Conservation (phyloP, 1,139 yeast species). For the Candida gigantensis region DNA sequence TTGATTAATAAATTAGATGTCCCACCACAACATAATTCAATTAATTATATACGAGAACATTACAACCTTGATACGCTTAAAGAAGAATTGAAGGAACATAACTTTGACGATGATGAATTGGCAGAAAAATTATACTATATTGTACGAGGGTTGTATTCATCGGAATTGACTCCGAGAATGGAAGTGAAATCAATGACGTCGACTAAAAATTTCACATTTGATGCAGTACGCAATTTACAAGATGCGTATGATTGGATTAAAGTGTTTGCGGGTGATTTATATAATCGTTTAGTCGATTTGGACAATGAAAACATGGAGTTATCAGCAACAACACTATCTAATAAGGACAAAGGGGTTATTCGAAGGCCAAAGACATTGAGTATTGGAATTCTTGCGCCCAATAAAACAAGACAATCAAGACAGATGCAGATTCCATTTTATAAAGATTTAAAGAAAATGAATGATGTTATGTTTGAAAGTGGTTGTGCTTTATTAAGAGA, state of each 20-base stretch:
- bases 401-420: constrained; percentile 36
- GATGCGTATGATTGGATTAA: constrained; percentile 80
- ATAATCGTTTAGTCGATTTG: constrained; percentile 67
- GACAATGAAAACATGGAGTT: constrained; percentile 62
- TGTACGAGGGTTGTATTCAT: constrained; percentile 61
- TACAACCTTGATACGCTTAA: constrained; percentile 38
- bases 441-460: constrained; percentile 41
- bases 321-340: constrained; percentile 26
- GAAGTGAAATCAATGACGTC: constrained; percentile 87
- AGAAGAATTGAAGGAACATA: constrained; percentile 28
- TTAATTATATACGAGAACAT: constrained; percentile 49
- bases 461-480: constrained; percentile 25
- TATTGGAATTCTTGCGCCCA: constrained; percentile 28
- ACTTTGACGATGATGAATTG: constrained; percentile 45
- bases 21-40: constrained; percentile 41
- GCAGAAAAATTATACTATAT: constrained; percentile 56
- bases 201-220: constrained; percentile 67
- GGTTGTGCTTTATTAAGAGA: constrained; percentile 37
- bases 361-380: constrained; percentile 57
- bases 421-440: constrained; percentile 47
- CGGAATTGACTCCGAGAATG: constrained; percentile 56
- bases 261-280: constrained; percentile 80
- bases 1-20: constrained; percentile 47
- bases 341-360: constrained; percentile 25
- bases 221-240: constrained; percentile 45